Evolutionary conservation across 73 alveolate genomes (phyloP).

Genomic region (Loxodes magnus): DNA sequence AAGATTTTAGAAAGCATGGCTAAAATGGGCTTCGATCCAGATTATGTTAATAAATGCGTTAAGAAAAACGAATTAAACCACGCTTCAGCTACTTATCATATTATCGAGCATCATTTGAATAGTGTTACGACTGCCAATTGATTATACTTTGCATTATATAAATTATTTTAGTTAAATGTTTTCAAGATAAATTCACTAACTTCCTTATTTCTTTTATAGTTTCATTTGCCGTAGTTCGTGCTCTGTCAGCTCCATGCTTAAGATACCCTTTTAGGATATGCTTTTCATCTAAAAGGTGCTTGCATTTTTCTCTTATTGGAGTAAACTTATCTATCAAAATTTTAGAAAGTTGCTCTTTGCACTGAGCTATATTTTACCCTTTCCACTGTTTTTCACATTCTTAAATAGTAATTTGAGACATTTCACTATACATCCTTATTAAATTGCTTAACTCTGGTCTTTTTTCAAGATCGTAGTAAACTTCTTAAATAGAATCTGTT

Average conservation of each 20-base stretch:
- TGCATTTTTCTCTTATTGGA: conserved; percentile 55
- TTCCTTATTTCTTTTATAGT: too few species aligned
- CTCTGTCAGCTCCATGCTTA: too few species aligned
- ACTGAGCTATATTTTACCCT: conserved; percentile 37
- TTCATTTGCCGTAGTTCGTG: too few species aligned
- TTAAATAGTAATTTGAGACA: conserved; percentile 23
- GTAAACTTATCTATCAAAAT: conserved; percentile 28
- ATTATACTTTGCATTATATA: too few species aligned
- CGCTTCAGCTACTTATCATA: conserved; percentile 1
- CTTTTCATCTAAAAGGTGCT: conserved; percentile 18
- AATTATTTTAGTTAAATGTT: too few species aligned
- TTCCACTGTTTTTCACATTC: conserved; percentile 20
- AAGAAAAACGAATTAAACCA: neutral
- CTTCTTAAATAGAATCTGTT: conserved; percentile 63
- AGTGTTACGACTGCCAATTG: too few species aligned
- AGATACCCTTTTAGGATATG: too few species aligned
- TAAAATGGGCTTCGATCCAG: neutral
- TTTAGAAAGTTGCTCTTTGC: conserved; percentile 48
- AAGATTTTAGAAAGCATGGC: too few species aligned
- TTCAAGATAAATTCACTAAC: too few species aligned
- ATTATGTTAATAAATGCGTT: neutral
- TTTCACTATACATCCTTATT: conserved; percentile 45
- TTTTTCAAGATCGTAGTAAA: conserved; percentile 10
- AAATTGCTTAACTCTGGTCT: conserved; percentile 62
- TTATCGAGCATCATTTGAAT: neutral